Conservation (phyloP, 2,329 filamentous ascomycete species). For the Erysiphe pisi region DNA sequence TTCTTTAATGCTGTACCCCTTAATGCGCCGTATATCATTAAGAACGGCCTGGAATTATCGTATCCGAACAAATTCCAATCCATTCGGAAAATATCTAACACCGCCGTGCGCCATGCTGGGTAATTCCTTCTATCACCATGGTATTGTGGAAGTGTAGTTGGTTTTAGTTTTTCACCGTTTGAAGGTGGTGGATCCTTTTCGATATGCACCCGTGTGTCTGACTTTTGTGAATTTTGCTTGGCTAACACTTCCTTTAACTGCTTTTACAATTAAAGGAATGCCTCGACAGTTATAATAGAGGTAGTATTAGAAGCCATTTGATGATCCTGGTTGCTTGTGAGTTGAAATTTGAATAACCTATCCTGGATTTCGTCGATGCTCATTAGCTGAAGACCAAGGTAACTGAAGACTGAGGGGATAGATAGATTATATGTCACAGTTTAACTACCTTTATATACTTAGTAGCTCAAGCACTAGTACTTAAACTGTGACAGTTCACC, state of each 20-base stretch:
- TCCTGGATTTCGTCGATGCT: no score
- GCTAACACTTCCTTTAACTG: background rate
- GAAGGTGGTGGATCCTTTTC: background rate
- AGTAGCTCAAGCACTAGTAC: background rate
- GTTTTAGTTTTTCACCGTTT: background rate
- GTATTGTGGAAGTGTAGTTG: conserved; percentile 23
- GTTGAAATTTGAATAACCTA: no score
- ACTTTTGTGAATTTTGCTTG: background rate
- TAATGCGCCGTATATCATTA: conserved; percentile 14
- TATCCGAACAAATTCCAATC: conserved; percentile 24
- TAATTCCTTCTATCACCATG: background rate
- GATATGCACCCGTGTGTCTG: background rate
- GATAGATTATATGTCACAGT: conserved; percentile 8
- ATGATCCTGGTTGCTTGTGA: background rate
- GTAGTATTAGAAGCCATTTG: background rate
- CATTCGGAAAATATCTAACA: conserved; percentile 20
- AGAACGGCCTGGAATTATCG: conserved; percentile 5
- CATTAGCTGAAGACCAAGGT: background rate
- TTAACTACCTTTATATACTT: no score
- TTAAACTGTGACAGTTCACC: background rate
- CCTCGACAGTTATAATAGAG: background rate
- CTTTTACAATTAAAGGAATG: background rate
- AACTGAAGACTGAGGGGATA: background rate
- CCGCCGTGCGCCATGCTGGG: conserved; percentile 8
- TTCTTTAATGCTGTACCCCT: background rate